Evolutionary conservation across 345 rosid genomes (phyloP), one percentile per base, ranked within the genome.

Genomic region (Reutealis trisperma): DNA sequence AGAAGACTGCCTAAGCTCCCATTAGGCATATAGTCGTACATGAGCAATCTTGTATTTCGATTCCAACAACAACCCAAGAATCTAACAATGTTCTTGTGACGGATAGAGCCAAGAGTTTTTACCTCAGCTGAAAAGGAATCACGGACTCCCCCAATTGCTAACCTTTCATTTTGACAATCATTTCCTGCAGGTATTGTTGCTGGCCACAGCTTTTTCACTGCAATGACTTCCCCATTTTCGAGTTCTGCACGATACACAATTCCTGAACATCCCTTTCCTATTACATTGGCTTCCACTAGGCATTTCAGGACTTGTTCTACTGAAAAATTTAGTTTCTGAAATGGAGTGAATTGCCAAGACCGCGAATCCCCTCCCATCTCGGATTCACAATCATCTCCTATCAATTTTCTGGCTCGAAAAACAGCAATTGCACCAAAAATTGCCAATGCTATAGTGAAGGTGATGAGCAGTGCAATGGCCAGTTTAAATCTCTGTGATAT

Each of bases 91-190:
- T 93, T 96, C 90, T 92, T 93, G 85, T 93, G 99, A 16, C 99
- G 88, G 75, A 96, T 96, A 22, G 96, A 88, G 59, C 99, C 98
- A 6, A 96, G 93, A 0, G 97, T 93, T 81, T 91, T 92, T 68
- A 96, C 94, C 84, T 96, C 97, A 1, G 99, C 89, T 4, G 98
- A 92, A 86, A 96, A 96, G 15, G 98, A 96, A 84, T 96, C 99
- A 8, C 94, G 90, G n/a, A 93, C 89, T n/a, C 79, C 83, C 3
- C 73, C 62, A 16, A 16, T 30, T 70, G 62, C 73, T 54, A 54
- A 5, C 22, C 73, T 70, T 14, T 52, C 73, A 16, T 69, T 69
- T 27, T 49, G 41, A 52, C 77, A 42, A 63, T 86, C 86, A 25
- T 70, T 72, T 21, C 81, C 47, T 55, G 88, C 70, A 18, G 89